Evolutionary conservation across 2,329 filamentous ascomycete genomes (phyloP), one percentile per base, ranked within the genome.

Genomic region (Ascochyta viciae-villosae): DNA sequence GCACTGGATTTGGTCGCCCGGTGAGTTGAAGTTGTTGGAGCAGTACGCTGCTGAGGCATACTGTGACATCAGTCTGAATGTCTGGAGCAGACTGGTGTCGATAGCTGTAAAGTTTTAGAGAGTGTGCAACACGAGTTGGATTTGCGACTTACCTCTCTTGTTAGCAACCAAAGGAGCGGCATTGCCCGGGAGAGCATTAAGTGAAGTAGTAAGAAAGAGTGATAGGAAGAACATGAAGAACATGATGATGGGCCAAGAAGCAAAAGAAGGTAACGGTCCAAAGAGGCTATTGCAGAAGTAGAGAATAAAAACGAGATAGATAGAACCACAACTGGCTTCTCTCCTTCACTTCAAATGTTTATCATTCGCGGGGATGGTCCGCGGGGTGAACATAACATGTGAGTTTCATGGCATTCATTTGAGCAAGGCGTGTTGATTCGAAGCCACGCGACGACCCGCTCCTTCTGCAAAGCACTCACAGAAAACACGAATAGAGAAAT

Each of bases 41-140:
- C 83, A 85, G 64, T 85, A 85, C n/a, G 82, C 76, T 12, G 83
- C 82, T 0, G 81, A 81, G 9, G 82, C 75, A 66, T 82, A 85
- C 58, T 85, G 70, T 9, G 63, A 63, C 68, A 75, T 74, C 26
- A 75, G 46, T 16, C 66, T 65, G 45, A 75, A 66, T 8, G 50
- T 64, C 27, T 51, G 37, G 24, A 73, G 50, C 15, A 73, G 59
- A 16, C 51, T 47, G 9, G 59, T 22, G 10, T 58, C 54, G 37
- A 74, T 61, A 8, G 52, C 67, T 63, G 33, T n/a, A 1, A 6
- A 10, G 3, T 12, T 12, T 60, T 24, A 64, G 54, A 33, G 38
- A 26, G 2, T 22, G 4, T 31, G 16, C 7, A 22, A 5, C 13
- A 16, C 23, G 6, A 22, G 24, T 29, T 19, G n/a, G 13, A 7